Evolutionary conservation across 2,329 filamentous ascomycete genomes (phyloP).

Genomic region (Macrophomina phaseolina): DNA sequence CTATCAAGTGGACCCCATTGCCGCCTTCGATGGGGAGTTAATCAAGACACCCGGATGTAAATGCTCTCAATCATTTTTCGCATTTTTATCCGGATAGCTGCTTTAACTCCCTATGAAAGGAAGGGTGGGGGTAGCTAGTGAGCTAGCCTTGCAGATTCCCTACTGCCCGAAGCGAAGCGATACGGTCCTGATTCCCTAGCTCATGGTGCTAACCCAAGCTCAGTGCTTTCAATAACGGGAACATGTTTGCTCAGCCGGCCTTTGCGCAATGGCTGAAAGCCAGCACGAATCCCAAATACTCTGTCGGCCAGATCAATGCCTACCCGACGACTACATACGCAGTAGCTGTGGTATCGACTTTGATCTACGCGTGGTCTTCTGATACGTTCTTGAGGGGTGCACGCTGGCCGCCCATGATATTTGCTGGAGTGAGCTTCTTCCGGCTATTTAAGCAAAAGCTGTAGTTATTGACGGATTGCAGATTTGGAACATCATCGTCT

Average conservation of each 20-base stretch:
- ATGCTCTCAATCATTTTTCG: too few relatives aligned
- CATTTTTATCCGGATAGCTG: too few relatives aligned
- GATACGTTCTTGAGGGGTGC: constrained; percentile 64
- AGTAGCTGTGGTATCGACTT: constrained; percentile 63
- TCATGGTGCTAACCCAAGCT: neutral
- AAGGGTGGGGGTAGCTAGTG: too few relatives aligned
- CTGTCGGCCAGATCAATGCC: constrained; percentile 61
- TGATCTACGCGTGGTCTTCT: constrained; percentile 70
- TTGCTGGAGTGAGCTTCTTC: constrained; percentile 51
- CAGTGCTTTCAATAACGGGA: constrained; percentile 66
- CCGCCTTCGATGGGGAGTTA: too few relatives aligned
- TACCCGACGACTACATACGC: constrained; percentile 58
- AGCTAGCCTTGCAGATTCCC: too few relatives aligned
- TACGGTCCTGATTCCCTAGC: too few relatives aligned
- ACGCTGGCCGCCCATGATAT: constrained; percentile 69
- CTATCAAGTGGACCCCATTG: neutral
- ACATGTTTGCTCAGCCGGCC: constrained; percentile 57
- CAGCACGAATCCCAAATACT: constrained; percentile 48
- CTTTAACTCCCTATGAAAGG: too few relatives aligned
- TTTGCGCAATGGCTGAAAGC: constrained; percentile 57
- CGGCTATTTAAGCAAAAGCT: constrained; percentile 39
- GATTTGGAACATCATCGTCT: constrained; percentile 43
- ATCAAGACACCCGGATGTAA: too few relatives aligned
- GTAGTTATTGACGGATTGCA: neutral
- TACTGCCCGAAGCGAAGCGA: too few relatives aligned